Conservation (phyloP, 2,329 filamentous ascomycete species). For the Hypomyces rosellus region DNA sequence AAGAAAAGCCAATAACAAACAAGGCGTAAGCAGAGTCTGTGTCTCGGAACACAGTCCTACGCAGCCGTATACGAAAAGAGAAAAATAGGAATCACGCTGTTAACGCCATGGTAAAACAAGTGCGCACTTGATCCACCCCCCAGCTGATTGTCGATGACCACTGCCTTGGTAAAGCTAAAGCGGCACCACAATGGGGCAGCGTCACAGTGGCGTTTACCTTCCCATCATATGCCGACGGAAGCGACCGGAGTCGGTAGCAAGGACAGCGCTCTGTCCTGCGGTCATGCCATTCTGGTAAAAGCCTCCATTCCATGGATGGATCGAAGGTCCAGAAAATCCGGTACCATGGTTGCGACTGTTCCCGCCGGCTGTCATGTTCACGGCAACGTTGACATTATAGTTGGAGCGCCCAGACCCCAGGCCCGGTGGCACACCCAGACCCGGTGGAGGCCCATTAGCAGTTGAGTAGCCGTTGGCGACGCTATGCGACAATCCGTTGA, state of each 20-base stretch:
- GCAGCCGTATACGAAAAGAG: not conserved
- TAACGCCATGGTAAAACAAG: conserved; percentile 1
- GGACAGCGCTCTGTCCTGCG: conserved; percentile 14
- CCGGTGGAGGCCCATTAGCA: conserved; percentile 73
- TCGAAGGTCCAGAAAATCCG: conserved; percentile 15
- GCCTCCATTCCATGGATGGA: conserved; percentile 20
- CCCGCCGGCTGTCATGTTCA: conserved; percentile 6
- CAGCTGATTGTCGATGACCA: not conserved
- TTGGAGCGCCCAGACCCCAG: conserved; percentile 35
- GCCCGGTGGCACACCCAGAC: conserved; percentile 69
- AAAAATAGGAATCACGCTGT: not conserved
- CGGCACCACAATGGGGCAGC: not conserved
- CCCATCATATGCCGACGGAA: conserved; percentile 30
- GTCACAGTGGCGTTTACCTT: conserved; percentile 15
- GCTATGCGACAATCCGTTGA: conserved; percentile 51
- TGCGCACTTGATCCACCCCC: not conserved
- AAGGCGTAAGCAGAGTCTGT: not conserved
- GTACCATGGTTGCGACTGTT: conserved; percentile 12
- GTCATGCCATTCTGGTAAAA: conserved; percentile 18
- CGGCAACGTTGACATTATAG: conserved; percentile 17
- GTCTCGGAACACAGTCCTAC: conserved; percentile 1
- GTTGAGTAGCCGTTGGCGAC: conserved; percentile 54
- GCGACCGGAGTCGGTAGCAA: conserved; percentile 18
- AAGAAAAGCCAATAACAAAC: not conserved
- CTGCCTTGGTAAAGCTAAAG: not conserved